A percentile compares a stretch with the other conserved stretches of the same genome.
Evolutionary conservation across 192 early-diverging fungal genomes (phyloP).

Genomic region (Backusella tuberculispora): DNA sequence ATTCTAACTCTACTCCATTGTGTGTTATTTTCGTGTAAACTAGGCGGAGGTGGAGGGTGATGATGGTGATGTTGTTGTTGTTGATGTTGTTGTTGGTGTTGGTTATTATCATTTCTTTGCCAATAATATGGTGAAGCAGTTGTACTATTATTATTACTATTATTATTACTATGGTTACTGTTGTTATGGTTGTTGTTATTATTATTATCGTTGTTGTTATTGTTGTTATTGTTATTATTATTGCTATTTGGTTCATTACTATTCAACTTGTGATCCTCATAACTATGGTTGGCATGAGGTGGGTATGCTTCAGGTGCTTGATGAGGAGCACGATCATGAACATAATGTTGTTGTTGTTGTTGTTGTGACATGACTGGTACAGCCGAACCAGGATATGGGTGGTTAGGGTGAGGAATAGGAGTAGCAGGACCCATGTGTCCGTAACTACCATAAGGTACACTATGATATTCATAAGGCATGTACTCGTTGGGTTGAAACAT

Average conservation of each 20-base stretch:
- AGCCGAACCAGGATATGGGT: constrained; percentile 11
- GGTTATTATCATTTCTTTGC: constrained; percentile 4
- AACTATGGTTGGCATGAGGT: background rate
- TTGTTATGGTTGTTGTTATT: background rate
- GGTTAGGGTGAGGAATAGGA: constrained; percentile 6
- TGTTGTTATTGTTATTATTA: background rate
- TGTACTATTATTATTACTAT: background rate
- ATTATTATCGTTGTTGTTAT: background rate
- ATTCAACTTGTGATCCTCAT: constrained; percentile 11
- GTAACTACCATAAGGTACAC: constrained; percentile 11
- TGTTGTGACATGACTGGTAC: constrained; percentile 23
- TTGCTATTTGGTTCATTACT: background rate
- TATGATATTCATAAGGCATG: constrained; percentile 18
- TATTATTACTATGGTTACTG: background rate
- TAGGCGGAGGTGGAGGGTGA: background rate
- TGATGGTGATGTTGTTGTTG: constrained; percentile 10
- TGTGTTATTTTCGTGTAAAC: background rate
- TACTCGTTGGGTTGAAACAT: constrained; percentile 23
- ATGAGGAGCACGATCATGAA: constrained; percentile 12
- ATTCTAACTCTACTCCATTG: constrained; percentile 26
- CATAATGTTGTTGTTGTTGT: constrained; percentile 18
- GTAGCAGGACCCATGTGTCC: background rate
- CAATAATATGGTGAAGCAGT: constrained; percentile 20
- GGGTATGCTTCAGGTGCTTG: constrained; percentile 15
- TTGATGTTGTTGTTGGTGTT: background rate